Percentiles rank a stretch among this genome's conserved stretches.
phyloP scores from a whole-genome alignment of 2,329 filamentous ascomycete genomes.

The Exophiala xenobiotica region DNA sequence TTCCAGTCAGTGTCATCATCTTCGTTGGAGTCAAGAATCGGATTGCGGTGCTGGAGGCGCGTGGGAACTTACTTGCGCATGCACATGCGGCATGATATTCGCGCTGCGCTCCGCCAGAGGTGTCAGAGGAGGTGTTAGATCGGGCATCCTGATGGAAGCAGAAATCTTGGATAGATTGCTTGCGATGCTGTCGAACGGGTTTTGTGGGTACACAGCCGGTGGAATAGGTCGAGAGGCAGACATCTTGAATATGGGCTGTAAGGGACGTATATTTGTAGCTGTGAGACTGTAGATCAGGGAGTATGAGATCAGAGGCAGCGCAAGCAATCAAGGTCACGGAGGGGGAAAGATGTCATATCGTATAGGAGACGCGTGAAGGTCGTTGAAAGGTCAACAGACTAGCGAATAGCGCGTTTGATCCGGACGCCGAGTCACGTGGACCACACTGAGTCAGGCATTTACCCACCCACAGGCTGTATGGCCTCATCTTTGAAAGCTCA shows the following conservation, averaged over 20 bases:
- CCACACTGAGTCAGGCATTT: too few relatives aligned
- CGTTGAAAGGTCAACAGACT: not conserved
- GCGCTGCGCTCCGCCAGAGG: slow-evolving; percentile 5
- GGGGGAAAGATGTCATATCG: not conserved
- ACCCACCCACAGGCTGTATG: too few relatives aligned
- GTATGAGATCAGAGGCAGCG: not conserved
- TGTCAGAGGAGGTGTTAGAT: too few relatives aligned
- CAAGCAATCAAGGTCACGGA: not conserved
- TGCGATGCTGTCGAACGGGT: not conserved
- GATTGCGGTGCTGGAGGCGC: not conserved
- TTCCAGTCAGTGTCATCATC: not conserved
- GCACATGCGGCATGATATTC: not conserved
- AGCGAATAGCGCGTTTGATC: not conserved
- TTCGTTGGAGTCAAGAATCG: too few relatives aligned
- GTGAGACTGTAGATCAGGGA: too few relatives aligned
- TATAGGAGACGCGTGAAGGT: not conserved
- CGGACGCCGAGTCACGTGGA: not conserved
- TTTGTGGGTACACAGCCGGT: not conserved
- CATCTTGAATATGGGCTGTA: too few relatives aligned
- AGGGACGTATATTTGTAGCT: too few relatives aligned
- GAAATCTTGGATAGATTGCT: not conserved
- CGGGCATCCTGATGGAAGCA: slow-evolving; percentile 1
- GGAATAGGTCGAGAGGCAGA: not conserved
- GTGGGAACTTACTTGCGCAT: not conserved
- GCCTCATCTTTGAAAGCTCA: too few relatives aligned